phyloP scores from a whole-genome alignment of 1,139 yeast genomes.

The Taphrina flavorubra region DNA sequence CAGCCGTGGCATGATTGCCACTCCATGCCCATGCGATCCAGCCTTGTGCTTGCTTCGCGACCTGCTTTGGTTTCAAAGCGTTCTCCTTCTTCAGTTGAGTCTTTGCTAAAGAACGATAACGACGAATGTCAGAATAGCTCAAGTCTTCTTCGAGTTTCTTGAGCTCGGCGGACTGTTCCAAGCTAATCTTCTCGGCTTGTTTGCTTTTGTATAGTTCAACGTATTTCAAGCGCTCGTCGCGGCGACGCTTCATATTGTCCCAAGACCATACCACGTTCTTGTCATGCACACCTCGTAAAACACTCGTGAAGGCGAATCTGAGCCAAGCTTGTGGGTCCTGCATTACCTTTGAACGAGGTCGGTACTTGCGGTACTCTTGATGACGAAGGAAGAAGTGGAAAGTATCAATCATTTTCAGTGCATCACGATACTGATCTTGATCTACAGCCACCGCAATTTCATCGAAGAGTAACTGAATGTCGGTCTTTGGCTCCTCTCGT shows the following conservation, averaged over 20 bases:
- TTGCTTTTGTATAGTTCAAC: slow-evolving; percentile 71
- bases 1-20: slow-evolving; percentile 43
- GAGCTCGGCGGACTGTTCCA: slow-evolving; percentile 56
- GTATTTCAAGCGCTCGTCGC: slow-evolving; percentile 74
- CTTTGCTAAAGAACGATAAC: slow-evolving; percentile 82
- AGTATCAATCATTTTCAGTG: slow-evolving; percentile 79
- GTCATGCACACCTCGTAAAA: slow-evolving; percentile 79
- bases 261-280: slow-evolving; percentile 84
- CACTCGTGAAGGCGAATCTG: slow-evolving; percentile 73
- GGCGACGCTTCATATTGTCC: slow-evolving; percentile 73
- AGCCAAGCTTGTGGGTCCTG: slow-evolving; percentile 86
- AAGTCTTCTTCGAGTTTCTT: slow-evolving; percentile 64
- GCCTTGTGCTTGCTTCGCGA: slow-evolving; percentile 43
- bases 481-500: slow-evolving; percentile 73
- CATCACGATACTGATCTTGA: slow-evolving; percentile 80
- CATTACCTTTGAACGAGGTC: slow-evolving; percentile 64
- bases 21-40: slow-evolving; percentile 55
- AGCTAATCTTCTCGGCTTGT: slow-evolving; percentile 48
- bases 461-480: slow-evolving; percentile 67
- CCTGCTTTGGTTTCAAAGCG: slow-evolving; percentile 46
- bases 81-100: slow-evolving; percentile 66
- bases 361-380: slow-evolving; percentile 69
- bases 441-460: slow-evolving; percentile 86
- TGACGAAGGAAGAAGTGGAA: slow-evolving; percentile 81
- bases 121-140: slow-evolving; percentile 76